Base-by-base conservation (phyloP, 257 asterid species). In the Gentiana straminea region DNA sequence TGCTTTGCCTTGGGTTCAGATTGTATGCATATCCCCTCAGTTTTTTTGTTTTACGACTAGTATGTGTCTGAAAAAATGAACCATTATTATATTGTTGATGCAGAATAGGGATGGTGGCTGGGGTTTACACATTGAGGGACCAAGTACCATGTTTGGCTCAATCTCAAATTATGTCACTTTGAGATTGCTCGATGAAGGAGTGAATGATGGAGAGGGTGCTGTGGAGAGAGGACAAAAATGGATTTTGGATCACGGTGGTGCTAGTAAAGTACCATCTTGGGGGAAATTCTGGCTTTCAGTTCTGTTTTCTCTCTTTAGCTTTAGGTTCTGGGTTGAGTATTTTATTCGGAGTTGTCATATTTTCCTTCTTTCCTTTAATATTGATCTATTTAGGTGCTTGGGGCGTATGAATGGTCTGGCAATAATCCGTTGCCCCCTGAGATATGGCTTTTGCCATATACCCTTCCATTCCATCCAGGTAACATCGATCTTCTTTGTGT, bases 211-310 rank as follows among this genome's bases (percentile, higher is more conserved):
- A 75, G 86, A 77, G 69, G 97, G 97, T 43, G 79, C 94, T 11
- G 80, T 92, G 91, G 99, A 78, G 89, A 92, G 83, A 81, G 95
- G 95, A 7, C 75, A 91, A 51, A 80, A 74, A 64, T 92, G 99
- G 99, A 86, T 92, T 73, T 68, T 92, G 74, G 75, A 63, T 70
- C 99, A 83, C 65, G 99, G 99, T 63, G 77, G 97, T 68, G 99
- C 97, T 60, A 85, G 95, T 58, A 80, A 92, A 44, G 82, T 87
- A 60, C 78, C 99, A 38, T 92, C 99, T 46, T 92, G 99, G 99
- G 99, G 99, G 52, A 92, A 92, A 77, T 83, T 88, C 95, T 92
- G 99, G 99, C 99, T 92, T 71, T 74, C 99, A 69, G 99, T 92
- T 73, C 51, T 55, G 74, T 60, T 58, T 60, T 76, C 47, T 50